Evolutionary conservation across 2,329 filamentous ascomycete species (phyloP), one percentile per base, ranked within the genome.

Genomic region (Fusarium sterilihyphosum): DNA sequence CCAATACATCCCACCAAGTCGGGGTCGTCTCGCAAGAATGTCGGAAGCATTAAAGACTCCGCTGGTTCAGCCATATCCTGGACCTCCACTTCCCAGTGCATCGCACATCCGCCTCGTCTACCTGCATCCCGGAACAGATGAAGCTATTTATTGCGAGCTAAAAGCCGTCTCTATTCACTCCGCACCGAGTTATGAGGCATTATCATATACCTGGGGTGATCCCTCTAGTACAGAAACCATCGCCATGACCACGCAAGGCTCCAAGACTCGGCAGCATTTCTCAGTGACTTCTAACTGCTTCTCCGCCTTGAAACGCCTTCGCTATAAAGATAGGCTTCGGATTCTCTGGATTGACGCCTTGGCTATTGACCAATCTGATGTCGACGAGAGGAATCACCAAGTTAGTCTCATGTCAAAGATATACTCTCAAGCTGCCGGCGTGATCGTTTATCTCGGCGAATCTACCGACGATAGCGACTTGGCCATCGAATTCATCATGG

Each of bases 321-420:
- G 41, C 1, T 40, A 47, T 11, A 9, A 33, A 18, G 26, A 47
- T 1, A 35, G 6, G 10, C 10, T 26, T 4, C 22, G 52, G 8
- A 22, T 63, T n/a, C 52, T 63, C 1, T 63, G 61, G 52, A 58
- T 63, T 8, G 52, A 63, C 33, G 61, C 61, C 7, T 26, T 63
- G 8, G 52, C 52, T 12, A 63, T 58, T 3, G 26, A 63, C 13
- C 61, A 63, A 3, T 47, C 61, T 0, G 13, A 58, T 16, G 2
- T 33, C 0, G 16, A 31, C 1, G 61, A 63, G 11, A 58, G 52
- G 2, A 58, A 63, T 9, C 26, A 63, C 4, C 61, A 58, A 35
- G 61, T 63, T 16, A 58, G 61, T 5, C 52, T 63, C 3, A 63
- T 63, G 61, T 58, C 52, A 6, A 63, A 1, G 17, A 63, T 63